A percentile compares a stretch with the other conserved stretches of the same genome.
Evolutionary conservation across 2,329 filamentous ascomycete genomes (phyloP).

Genomic region (Fusarium camptoceras): DNA sequence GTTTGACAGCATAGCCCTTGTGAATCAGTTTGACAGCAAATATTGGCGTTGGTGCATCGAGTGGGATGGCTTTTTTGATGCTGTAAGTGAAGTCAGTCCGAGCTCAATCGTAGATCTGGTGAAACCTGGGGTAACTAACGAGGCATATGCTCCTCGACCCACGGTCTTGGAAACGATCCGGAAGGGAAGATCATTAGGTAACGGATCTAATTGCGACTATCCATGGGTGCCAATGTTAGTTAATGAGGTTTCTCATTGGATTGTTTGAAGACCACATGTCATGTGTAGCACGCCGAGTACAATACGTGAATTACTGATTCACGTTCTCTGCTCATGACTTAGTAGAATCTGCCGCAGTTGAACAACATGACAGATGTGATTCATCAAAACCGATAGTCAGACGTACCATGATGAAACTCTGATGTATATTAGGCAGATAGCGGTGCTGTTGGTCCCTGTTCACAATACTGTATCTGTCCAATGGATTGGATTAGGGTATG

Average conservation of each 20-base stretch:
- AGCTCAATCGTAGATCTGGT: slow-evolving; percentile 4
- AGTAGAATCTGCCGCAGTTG: slow-evolving; percentile 4
- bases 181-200: slow-evolving; percentile 89
- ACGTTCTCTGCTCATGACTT: slow-evolving; percentile 10
- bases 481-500: slow-evolving; percentile 33
- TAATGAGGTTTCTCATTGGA: not conserved
- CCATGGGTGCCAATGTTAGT: slow-evolving; percentile 54
- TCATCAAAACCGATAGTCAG: not conserved
- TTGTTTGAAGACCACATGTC: not conserved
- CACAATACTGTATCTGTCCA: slow-evolving; percentile 13
- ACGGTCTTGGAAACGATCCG: slow-evolving; percentile 96
- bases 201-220: slow-evolving; percentile 88
- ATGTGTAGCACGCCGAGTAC: not conserved
- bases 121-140: slow-evolving; percentile 65
- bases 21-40: slow-evolving; percentile 99
- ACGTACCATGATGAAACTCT: slow-evolving; percentile 38
- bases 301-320: slow-evolving; percentile 11
- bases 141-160: slow-evolving; percentile 95
- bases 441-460: slow-evolving; percentile 23
- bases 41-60: slow-evolving; percentile 75
- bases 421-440: slow-evolving; percentile 3
- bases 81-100: slow-evolving; percentile 57
- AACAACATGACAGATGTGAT: not conserved
- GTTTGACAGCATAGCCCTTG: slow-evolving; percentile 90
- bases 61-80: slow-evolving; percentile 91